A percentile compares a stretch with the other conserved stretches of the same genome.
Conservation (phyloP, 345 rosid species). For the Aquilaria sinensis region DNA sequence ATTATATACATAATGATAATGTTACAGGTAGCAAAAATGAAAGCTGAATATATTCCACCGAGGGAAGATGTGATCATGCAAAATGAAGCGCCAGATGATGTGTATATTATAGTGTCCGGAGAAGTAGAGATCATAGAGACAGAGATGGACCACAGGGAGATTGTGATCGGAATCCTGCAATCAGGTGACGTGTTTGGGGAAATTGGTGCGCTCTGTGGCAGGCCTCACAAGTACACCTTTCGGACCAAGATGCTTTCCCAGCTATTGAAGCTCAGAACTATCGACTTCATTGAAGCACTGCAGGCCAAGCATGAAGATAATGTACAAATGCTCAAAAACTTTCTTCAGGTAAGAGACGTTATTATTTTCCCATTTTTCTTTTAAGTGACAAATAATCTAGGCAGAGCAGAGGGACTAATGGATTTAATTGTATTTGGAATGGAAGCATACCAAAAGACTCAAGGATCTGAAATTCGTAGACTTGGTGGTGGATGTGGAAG, state of each 20-base stretch:
- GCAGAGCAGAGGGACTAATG: neutral
- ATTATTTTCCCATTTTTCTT: neutral
- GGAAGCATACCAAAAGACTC: slow-evolving; percentile 58
- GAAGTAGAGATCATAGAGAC: slow-evolving; percentile 66
- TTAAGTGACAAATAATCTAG: no score
- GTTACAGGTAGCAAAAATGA: slow-evolving; percentile 68
- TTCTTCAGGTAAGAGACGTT: slow-evolving; percentile 43
- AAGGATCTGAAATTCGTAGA: slow-evolving; percentile 48
- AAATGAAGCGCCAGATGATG: slow-evolving; percentile 82
- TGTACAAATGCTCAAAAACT: slow-evolving; percentile 59
- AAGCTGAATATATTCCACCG: slow-evolving; percentile 90
- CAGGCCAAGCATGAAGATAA: slow-evolving; percentile 62
- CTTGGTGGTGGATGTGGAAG: slow-evolving; percentile 28
- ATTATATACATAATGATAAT: no score
- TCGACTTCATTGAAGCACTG: slow-evolving; percentile 58
- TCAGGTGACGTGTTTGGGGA: slow-evolving; percentile 85
- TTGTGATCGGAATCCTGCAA: slow-evolving; percentile 45
- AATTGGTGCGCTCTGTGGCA: slow-evolving; percentile 72
- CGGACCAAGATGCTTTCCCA: slow-evolving; percentile 78
- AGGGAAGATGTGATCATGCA: slow-evolving; percentile 85
- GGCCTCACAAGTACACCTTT: slow-evolving; percentile 61
- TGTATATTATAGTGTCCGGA: slow-evolving; percentile 77
- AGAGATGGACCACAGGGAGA: slow-evolving; percentile 46
- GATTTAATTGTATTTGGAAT: neutral
- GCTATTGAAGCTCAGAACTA: slow-evolving; percentile 66